These are phyloP conservation scores for Cercospora beticola DNA, from an alignment of 2,329 filamentous ascomycete genomes.

Conservation along the genomic window DNA sequence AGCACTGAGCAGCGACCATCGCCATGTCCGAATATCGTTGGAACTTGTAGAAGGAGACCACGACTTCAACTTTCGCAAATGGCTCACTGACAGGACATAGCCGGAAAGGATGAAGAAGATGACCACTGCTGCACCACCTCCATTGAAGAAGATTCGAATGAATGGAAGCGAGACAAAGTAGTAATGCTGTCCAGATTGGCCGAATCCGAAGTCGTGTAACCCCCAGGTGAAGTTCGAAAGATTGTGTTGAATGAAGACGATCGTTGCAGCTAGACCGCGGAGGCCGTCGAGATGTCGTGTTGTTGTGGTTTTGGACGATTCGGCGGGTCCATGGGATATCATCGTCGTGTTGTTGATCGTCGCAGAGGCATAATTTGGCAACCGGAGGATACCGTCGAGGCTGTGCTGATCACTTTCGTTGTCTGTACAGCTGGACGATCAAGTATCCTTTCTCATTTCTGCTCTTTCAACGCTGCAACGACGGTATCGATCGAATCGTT, in stretches of 20 bases:
- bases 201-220: slow-evolving; percentile 38
- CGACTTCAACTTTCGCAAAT: slow-evolving; percentile 18
- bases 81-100: slow-evolving; percentile 44
- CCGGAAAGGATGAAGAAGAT: slow-evolving; percentile 54
- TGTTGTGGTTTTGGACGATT: neutral
- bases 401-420: neutral
- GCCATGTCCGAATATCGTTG: neutral
- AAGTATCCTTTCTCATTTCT: neutral
- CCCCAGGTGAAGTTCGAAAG: slow-evolving; percentile 30
- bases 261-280: slow-evolving; percentile 62
- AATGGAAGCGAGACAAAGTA: slow-evolving; percentile 54
- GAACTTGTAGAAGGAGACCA: neutral
- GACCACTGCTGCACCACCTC: slow-evolving; percentile 57
- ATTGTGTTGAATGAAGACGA: slow-evolving; percentile 64
- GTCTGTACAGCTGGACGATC: neutral
- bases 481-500: neutral
- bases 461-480: neutral
- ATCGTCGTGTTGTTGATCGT: neutral
- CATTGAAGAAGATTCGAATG: slow-evolving; percentile 52
- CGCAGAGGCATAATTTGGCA: neutral
- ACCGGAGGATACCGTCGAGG: neutral
- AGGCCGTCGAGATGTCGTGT: slow-evolving; percentile 57
- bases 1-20: slow-evolving; percentile 12
- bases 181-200: slow-evolving; percentile 41
- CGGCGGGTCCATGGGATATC: neutral